Base-by-base conservation (phyloP, 2,329 filamentous ascomycete genomes). In the Verticillium nonalfalfae region DNA sequence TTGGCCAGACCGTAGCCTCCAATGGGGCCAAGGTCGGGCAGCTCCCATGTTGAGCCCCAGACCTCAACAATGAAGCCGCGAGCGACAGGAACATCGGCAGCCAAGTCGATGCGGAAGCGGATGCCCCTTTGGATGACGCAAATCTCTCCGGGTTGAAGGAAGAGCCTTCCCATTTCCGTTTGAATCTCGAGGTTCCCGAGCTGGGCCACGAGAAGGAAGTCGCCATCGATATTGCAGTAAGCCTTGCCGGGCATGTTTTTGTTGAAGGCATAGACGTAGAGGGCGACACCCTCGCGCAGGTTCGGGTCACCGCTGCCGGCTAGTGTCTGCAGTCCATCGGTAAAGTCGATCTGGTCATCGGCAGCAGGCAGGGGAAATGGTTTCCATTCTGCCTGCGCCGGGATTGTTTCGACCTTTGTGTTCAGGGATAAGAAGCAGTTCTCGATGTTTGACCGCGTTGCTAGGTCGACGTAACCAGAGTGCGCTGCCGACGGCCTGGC, bases 1-100 rank as follows among this genome's bases (percentile, higher is more conserved):
- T 88, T 87, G 31, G 87, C 87, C 3, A 89, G 75, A 1, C 84
- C 83, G 66, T 87, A 87, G 11, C 83, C 84, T 4, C 87, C 87
- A 34, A 90, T 78, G 0, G 85, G 85, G 0, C 87, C 87, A 1
- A 90, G 77, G 60, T 89, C 86, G 0, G 87, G 87, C 0, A 90
- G 79, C 57, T 81, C 75, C 68, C 86, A 89, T 68, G 83, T 83
- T 1, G 80, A 80, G 60, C 87, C 85, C 71, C 86, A 89, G 31
- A 89, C 75, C 71, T 90, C 87, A 50, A 86, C 81, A 57, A 88
- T 83, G 70, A 88, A 69, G 66, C 67, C 88, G 13, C 86, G 86
- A 59, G 85, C 78, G 2, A 84, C 82, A 2, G 81, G 79, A 0
- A 82, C 84, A 39, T 82, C 75, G 2, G 85, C 82, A 13, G 33